Evolutionary conservation across 352 stramenopile genomes (phyloP), one percentile per base, ranked within the genome.

Genomic region (Phytophthora syringae): DNA sequence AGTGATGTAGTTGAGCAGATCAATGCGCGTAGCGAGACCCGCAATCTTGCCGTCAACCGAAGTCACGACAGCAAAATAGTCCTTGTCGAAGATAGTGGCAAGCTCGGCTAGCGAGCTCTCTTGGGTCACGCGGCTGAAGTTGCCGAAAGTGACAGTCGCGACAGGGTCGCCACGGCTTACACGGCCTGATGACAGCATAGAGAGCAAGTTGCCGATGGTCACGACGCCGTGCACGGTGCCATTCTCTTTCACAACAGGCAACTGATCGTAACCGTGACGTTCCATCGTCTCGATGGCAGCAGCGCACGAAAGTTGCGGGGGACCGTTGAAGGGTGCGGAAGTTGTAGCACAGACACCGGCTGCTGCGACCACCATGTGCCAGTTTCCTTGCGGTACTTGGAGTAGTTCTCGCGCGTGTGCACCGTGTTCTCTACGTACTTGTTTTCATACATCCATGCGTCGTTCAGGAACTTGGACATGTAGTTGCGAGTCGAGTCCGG

Each of bases 401-500:
- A 76, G 70, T 89, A 94, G 54, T 90, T 93, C 28, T 93, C 70
- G 32, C 80, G 71, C 52, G 83, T 78, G 70, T 94, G 83, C 47
- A 90, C 62, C 51, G 80, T 76, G 66, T 87, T 86, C 49, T 83
- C 76, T 22, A 91, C 82, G 45, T 74, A 93, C 39, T 86, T 72
- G 73, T 93, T 86, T 37, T 84, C 82, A 51, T 81, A 92, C 86
- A 94, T 94, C 97, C 97, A 99, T 67, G 97, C 82, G 79, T 99
- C 94, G 52, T 86, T 97, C 20, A 99, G 61, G 60, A 97, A 98
- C 79, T 99, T 99, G 67, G 84, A 97, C 95, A 99, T 99, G 90
- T 99, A 99, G 80, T 99, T 99, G 22, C 96, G 82, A 18, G 97
- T 97, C 45, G 86, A 98, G 75, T 99, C 97, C 1, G 95, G 90